Base-by-base conservation (phyloP, 2,329 filamentous ascomycete species). In the Penicillium vulpinum region DNA sequence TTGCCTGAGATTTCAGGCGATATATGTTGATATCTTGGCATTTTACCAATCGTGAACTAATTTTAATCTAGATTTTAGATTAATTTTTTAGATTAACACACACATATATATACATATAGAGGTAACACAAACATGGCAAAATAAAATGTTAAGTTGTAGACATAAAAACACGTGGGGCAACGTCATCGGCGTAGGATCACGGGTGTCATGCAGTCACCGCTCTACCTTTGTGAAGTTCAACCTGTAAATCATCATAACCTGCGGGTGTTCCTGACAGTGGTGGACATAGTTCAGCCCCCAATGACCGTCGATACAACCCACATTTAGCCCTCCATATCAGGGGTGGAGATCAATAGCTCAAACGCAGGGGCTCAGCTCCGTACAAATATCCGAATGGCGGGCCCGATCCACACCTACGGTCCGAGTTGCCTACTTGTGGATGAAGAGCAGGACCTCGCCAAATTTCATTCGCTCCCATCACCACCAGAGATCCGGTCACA, bases 401-500 rank as follows among this genome's bases (percentile, higher is more conserved):
- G 71, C 58, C 67, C 73, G 61, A 67, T 76, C 46, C 87, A 90
- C 71, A 88, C 83, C 13, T 85, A 84, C 63, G 84, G 84, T 58
- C 72, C 81, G 26, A 81, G 80, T 54, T 90, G 88, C 69, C 82
- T 66, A 65, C 79, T 67, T 65, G 75, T 67, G 73, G 67, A 71
- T 46, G 69, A 72, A 46, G 67, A 71, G 29, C 65, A 73, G 13
- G 67, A 73, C 39, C 66, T 66, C n/a, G 58, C 68, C 39, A 66
- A 70, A 43, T 69, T 71, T 56, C 65, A 69, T 43, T 62, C 66
- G 18, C 69, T 64, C 52, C 79, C 77, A 51, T 80, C 83, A 24
- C 88, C 89, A 16, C 81, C 84, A 0, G 69, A 64, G 26, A 73
- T 89, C 52, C 80, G 82, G 31, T 82, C 88, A 22, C 90, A 91